Conservation (phyloP, 2,329 filamentous ascomycete genomes). For the Colletotrichum camelliae region DNA sequence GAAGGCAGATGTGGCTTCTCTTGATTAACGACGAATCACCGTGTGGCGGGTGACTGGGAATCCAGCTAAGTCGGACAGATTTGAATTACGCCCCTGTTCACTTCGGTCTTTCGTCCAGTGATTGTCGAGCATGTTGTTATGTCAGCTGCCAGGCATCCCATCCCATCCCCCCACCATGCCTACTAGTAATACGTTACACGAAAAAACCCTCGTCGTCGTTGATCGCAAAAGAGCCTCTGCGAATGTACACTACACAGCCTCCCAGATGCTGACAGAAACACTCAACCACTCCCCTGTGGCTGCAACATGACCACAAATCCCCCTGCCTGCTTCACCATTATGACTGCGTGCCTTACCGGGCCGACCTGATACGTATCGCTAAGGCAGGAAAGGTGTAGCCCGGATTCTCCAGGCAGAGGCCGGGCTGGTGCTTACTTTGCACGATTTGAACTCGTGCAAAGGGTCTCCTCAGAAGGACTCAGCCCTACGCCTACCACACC, state of each 20-base stretch:
- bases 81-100: background rate
- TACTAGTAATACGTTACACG: background rate
- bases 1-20: background rate
- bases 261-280: slow-evolving; percentile 10
- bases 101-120: background rate
- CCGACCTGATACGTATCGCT: slow-evolving; percentile 16
- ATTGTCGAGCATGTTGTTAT: background rate
- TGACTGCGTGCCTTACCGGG: background rate
- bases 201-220: background rate
- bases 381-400: background rate
- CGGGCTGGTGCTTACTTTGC: slow-evolving; percentile 19
- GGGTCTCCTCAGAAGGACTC: background rate
- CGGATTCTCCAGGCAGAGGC: background rate
- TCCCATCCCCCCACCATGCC: background rate
- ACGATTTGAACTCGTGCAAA: background rate
- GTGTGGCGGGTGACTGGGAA: background rate
- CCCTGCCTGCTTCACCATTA: background rate
- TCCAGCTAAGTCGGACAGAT: background rate
- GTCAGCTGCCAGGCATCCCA: background rate
- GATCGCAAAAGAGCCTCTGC: background rate
- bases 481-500: slow-evolving; percentile 10
- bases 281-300: background rate
- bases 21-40: background rate
- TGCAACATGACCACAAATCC: background rate
- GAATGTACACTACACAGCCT: slow-evolving; percentile 15